A percentile compares a stretch with the other conserved stretches of the same genome.
phyloP scores from a whole-genome alignment of 441 rosid genomes.

The Euphorbia celastroides region DNA sequence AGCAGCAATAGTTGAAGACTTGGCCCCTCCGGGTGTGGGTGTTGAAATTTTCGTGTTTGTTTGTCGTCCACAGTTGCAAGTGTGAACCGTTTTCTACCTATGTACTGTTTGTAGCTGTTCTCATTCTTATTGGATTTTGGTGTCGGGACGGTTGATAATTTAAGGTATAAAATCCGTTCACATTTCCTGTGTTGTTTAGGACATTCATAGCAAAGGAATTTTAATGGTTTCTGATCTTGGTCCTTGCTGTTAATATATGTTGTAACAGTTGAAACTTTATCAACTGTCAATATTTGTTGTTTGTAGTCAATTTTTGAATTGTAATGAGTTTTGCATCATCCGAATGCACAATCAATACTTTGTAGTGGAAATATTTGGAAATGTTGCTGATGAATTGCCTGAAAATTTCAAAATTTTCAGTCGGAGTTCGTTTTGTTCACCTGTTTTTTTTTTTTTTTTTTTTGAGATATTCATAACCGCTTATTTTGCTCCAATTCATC shows the following conservation, averaged over 20 bases:
- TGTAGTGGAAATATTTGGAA: background rate
- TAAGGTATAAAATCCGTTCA: slow-evolving; percentile 29
- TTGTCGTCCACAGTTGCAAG: slow-evolving; percentile 12
- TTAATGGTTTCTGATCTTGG: slow-evolving; percentile 7
- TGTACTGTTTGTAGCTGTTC: slow-evolving; percentile 26
- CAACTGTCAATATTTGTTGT: background rate
- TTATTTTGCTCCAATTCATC: too few relatives aligned
- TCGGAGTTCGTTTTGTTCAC: too few relatives aligned
- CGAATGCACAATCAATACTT: background rate
- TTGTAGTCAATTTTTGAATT: background rate
- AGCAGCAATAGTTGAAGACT: slow-evolving; percentile 2
- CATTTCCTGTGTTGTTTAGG: slow-evolving; percentile 18
- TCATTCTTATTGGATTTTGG: slow-evolving; percentile 28
- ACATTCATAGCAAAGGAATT: slow-evolving; percentile 14
- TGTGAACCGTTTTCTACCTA: slow-evolving; percentile 12
- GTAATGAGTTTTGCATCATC: background rate
- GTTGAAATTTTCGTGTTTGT: slow-evolving; percentile 5
- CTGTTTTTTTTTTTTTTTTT: too few relatives aligned
- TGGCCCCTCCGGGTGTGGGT: slow-evolving; percentile 3
- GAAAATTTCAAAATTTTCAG: too few relatives aligned
- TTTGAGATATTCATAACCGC: too few relatives aligned
- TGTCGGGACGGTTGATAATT: slow-evolving; percentile 5
- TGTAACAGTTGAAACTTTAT: slow-evolving; percentile 13
- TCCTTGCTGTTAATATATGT: slow-evolving; percentile 8
- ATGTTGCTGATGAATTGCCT: too few relatives aligned